Evolutionary conservation across 805 yeast genomes (phyloP).

Genomic region (Nakazawaea ernobii): DNA sequence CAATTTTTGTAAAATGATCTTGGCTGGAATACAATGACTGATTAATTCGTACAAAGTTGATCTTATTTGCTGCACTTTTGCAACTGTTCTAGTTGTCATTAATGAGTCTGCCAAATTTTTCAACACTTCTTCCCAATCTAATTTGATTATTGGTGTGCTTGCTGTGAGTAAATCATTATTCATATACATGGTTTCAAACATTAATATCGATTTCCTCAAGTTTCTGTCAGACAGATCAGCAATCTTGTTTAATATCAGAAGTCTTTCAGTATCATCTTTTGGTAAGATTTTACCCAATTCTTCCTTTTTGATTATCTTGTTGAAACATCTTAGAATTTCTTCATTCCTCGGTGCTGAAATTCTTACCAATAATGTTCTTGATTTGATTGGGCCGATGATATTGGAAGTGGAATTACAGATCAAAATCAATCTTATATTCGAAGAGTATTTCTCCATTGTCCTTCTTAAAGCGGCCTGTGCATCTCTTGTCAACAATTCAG

Average conservation of each 20-base stretch:
- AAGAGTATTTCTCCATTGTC: conserved; percentile 93
- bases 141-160: conserved; percentile 49
- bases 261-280: conserved; percentile 27
- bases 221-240: conserved; percentile 60
- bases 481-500: conserved; percentile 82
- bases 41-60: conserved; percentile 73
- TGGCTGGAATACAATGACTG: conserved; percentile 92
- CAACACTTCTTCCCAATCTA: conserved; percentile 91
- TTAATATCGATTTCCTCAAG: conserved; percentile 68
- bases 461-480: conserved; percentile 95
- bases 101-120: conserved; percentile 56
- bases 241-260: conserved; percentile 39
- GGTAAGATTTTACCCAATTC: conserved; percentile 26
- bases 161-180: conserved; percentile 49
- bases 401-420: conserved; percentile 87
- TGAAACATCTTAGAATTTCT: conserved; percentile 55
- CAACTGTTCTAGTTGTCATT: conserved; percentile 57
- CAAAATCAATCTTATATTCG: conserved; percentile 77
- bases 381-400: conserved; percentile 89
- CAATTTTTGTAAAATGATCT: conserved; percentile 64
- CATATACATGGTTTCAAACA: conserved; percentile 78
- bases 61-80: conserved; percentile 54
- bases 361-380: conserved; percentile 85
- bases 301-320: conserved; percentile 54
- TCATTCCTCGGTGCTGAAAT: conserved; percentile 70